Conservation (phyloP, 2,329 filamentous ascomycete genomes). For the Calonectria pauciramosa region DNA sequence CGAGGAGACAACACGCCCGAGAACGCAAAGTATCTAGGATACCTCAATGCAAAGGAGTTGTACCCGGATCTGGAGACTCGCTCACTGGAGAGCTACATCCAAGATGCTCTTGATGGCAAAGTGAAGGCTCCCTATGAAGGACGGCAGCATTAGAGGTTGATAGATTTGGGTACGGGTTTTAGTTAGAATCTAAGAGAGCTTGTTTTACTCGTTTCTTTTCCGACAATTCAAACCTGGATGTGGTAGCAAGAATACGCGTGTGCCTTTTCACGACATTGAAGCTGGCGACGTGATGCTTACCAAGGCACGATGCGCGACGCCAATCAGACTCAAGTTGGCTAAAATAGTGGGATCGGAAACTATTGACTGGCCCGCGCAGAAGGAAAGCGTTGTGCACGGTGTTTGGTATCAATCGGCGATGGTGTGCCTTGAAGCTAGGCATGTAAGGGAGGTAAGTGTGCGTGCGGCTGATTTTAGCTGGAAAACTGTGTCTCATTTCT, state of each 20-base stretch:
- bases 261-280: no score
- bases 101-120: background rate
- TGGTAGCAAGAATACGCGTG: no score
- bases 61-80: background rate
- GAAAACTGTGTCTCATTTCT: background rate
- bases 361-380: no score
- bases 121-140: background rate
- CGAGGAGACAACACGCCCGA: background rate
- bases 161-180: background rate
- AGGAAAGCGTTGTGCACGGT: no score
- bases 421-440: background rate
- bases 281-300: no score
- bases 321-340: no score
- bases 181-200: background rate
- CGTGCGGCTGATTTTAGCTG: background rate
- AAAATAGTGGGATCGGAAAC: no score
- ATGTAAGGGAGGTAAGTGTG: no score
- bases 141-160: background rate
- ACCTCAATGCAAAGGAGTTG: background rate
- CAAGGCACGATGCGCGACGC: no score
- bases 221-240: no score
- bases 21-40: background rate
- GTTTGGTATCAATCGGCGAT: background rate
- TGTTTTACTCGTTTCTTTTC: background rate
- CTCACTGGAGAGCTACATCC: background rate